Percentiles rank a stretch among this genome's conserved stretches.
Conservation (phyloP, 2,329 filamentous ascomycete species). For the Colletotrichum cordylinicola region DNA sequence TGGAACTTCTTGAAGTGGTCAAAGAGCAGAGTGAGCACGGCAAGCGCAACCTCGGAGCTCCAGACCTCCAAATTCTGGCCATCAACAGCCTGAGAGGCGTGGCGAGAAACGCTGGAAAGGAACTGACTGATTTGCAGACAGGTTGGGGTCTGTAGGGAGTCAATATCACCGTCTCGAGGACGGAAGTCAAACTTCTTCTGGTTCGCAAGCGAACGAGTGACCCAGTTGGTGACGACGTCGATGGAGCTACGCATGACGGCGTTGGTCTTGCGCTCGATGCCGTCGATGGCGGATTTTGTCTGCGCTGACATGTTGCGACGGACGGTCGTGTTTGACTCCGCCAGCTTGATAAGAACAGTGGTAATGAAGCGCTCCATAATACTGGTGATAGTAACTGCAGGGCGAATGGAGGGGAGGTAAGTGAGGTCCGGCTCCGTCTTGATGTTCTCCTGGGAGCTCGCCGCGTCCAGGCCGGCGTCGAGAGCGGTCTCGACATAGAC, state of each 20-base stretch:
- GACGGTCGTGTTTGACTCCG: slow-evolving; percentile 88
- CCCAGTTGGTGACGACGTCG: slow-evolving; percentile 77
- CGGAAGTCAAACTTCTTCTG: slow-evolving; percentile 92
- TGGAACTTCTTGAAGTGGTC: slow-evolving; percentile 95
- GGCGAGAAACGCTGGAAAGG: slow-evolving; percentile 69
- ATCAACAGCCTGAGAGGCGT: slow-evolving; percentile 74
- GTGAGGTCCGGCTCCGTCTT: slow-evolving; percentile 88
- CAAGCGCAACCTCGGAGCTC: slow-evolving; percentile 81
- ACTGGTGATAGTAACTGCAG: slow-evolving; percentile 87
- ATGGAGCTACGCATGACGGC: slow-evolving; percentile 62
- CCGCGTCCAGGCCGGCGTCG: slow-evolving; percentile 75
- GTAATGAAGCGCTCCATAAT: slow-evolving; percentile 93
- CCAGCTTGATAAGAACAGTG: slow-evolving; percentile 88
- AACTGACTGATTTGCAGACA: slow-evolving; percentile 85
- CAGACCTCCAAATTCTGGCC: slow-evolving; percentile 85
- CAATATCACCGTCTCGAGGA: slow-evolving; percentile 81
- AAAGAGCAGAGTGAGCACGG: slow-evolving; percentile 79
- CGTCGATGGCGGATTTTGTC: slow-evolving; percentile 73
- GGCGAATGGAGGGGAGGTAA: slow-evolving; percentile 80
- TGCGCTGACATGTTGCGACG: slow-evolving; percentile 88
- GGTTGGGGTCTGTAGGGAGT: slow-evolving; percentile 84
- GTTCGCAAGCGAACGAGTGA: slow-evolving; percentile 71
- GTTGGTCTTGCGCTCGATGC: slow-evolving; percentile 85
- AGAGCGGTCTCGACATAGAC: slow-evolving; percentile 74
- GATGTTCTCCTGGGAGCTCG: slow-evolving; percentile 75